phyloP scores from a whole-genome alignment of 352 stramenopile species.

The Phytophthora kernoviae region DNA sequence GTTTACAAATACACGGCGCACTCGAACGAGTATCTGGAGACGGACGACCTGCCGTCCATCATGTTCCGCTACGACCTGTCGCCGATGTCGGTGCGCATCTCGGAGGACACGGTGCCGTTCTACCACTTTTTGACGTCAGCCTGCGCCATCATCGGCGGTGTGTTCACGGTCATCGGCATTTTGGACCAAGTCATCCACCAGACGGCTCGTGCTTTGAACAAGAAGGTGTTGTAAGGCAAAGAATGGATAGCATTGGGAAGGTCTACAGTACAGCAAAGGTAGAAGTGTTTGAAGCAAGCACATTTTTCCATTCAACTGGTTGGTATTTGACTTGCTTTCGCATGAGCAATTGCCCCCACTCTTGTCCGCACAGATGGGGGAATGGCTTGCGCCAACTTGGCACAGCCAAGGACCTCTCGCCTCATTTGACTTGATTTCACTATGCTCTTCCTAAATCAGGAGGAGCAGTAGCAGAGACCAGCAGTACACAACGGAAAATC shows the following conservation, averaged over 20 bases:
- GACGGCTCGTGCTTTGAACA: constrained; percentile 85
- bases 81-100: constrained; percentile 95
- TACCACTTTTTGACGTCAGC: constrained; percentile 96
- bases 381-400: no score
- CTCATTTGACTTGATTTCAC: constrained; percentile 11
- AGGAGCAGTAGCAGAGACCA: no score
- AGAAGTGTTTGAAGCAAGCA: constrained; percentile 8
- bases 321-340: not conserved
- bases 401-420: not conserved
- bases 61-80: constrained; percentile 93
- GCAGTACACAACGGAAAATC: constrained; percentile 11
- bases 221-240: constrained; percentile 83
- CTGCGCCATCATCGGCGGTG: constrained; percentile 95
- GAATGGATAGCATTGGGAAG: not conserved
- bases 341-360: not conserved
- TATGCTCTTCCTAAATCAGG: constrained; percentile 28
- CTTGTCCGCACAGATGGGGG: not conserved
- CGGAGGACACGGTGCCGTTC: constrained; percentile 91
- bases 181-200: constrained; percentile 91
- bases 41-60: constrained; percentile 83
- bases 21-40: constrained; percentile 89
- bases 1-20: constrained; percentile 92
- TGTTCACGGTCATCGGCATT: constrained; percentile 96
- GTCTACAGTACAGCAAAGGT: not conserved
- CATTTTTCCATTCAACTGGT: not conserved